Conservation (phyloP, 164 flowering plant species). For the Vitis riparia region DNA sequence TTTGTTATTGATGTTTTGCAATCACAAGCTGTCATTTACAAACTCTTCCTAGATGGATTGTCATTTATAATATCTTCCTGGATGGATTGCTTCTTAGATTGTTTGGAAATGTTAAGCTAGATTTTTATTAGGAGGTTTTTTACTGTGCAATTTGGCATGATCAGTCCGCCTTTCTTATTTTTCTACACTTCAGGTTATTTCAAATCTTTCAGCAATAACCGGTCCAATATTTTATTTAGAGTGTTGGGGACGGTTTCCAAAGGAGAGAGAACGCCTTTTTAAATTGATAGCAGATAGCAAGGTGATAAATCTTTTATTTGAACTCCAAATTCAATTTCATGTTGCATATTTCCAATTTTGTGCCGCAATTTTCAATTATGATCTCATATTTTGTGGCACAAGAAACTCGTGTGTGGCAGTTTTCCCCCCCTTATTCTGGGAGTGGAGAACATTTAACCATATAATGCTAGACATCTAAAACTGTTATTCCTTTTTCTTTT, state of each 20-base stretch:
- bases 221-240: slow-evolving; percentile 60
- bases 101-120: neutral
- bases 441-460: too few relatives aligned
- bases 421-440: too few relatives aligned
- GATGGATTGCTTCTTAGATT: too few relatives aligned
- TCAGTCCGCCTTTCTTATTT: slow-evolving; percentile 2
- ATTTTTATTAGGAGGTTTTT: neutral
- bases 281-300: slow-evolving; percentile 53
- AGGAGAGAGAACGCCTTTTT: slow-evolving; percentile 61
- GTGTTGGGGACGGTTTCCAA: slow-evolving; percentile 78
- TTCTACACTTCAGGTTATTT: slow-evolving; percentile 48
- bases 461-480: neutral
- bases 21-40: too few relatives aligned
- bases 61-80: too few relatives aligned
- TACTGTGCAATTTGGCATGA: neutral
- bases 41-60: too few relatives aligned
- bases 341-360: neutral
- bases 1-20: too few relatives aligned
- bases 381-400: neutral
- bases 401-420: too few relatives aligned
- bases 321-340: neutral
- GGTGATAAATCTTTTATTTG: slow-evolving; percentile 29
- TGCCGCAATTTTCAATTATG: neutral
- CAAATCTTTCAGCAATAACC: slow-evolving; percentile 72
- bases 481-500: neutral